These are phyloP conservation scores for Pyrenula massariospora DNA, from an alignment of 495 filamentous ascomycete species.

Conservation along the genomic window DNA sequence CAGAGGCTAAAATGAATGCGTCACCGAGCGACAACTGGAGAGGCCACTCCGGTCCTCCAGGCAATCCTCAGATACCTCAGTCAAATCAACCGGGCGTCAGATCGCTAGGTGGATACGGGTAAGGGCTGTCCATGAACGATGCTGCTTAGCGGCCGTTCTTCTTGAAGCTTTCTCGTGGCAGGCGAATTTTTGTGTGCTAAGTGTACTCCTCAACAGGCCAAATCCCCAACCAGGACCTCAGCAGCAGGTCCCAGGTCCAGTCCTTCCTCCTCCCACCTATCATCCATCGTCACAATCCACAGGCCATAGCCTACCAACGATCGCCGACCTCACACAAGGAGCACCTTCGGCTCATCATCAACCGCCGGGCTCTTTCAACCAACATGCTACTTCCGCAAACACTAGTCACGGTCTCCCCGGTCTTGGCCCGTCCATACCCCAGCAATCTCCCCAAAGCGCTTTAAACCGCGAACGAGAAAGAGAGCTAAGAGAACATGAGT, in stretches of 20 bases:
- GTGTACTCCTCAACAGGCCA: neutral
- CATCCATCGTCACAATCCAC: slow-evolving; percentile 31
- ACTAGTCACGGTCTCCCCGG: slow-evolving; percentile 39
- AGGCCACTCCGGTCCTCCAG: slow-evolving; percentile 6
- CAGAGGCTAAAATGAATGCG: slow-evolving; percentile 9
- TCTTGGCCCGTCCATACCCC: slow-evolving; percentile 39
- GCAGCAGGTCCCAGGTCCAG: slow-evolving; percentile 33
- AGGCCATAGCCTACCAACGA: slow-evolving; percentile 38
- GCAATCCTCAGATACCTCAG: slow-evolving; percentile 7
- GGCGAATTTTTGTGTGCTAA: too few relatives aligned
- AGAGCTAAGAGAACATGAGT: slow-evolving; percentile 26
- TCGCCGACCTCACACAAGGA: slow-evolving; percentile 38
- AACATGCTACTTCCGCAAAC: slow-evolving; percentile 30
- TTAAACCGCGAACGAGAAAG: slow-evolving; percentile 41
- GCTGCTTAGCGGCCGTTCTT: neutral
- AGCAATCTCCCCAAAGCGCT: slow-evolving; percentile 33
- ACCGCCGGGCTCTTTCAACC: slow-evolving; percentile 30
- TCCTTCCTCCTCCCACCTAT: slow-evolving; percentile 36
- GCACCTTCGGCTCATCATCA: slow-evolving; percentile 33
- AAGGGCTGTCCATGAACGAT: slow-evolving; percentile 3
- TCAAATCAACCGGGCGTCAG: slow-evolving; percentile 11
- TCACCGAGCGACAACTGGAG: slow-evolving; percentile 13
- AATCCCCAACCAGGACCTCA: slow-evolving; percentile 33
- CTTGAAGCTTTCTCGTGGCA: too few relatives aligned
- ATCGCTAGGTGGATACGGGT: slow-evolving; percentile 16